phyloP scores from a whole-genome alignment of 140 eudicot species.

The Anethum foeniculum region DNA sequence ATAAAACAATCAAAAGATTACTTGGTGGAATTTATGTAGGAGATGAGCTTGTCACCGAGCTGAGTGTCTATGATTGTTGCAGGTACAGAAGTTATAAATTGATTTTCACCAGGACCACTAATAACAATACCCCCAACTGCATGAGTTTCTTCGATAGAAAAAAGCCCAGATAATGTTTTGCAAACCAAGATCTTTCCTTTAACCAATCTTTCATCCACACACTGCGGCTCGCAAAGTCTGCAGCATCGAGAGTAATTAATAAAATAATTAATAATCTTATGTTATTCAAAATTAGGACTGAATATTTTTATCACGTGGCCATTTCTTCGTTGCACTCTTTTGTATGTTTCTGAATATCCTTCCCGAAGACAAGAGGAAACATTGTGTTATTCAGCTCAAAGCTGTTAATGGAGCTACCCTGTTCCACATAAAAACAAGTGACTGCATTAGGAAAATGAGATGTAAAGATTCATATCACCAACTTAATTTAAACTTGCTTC shows the following conservation, averaged over 20 bases:
- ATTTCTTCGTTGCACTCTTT: not conserved
- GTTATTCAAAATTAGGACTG: not conserved
- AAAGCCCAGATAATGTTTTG: not conserved
- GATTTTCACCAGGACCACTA: too few species aligned
- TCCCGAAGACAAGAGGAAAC: not conserved
- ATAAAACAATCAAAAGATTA: not conserved
- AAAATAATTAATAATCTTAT: not conserved
- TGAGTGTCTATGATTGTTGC: not conserved
- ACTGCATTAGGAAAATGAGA: too few species aligned
- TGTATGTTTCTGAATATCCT: not conserved
- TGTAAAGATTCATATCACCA: too few species aligned
- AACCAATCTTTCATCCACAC: not conserved
- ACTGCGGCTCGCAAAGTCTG: not conserved
- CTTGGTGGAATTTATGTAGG: constrained; percentile 1
- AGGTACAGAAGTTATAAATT: not conserved
- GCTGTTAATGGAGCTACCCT: not conserved
- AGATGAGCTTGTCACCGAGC: not conserved
- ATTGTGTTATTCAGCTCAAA: not conserved
- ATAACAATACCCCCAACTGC: not conserved
- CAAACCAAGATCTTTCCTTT: not conserved
- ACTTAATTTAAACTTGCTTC: too few species aligned
- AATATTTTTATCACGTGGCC: not conserved
- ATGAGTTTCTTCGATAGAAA: not conserved
- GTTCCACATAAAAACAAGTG: not conserved
- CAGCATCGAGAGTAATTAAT: not conserved